These are phyloP conservation scores for Flaveria ramosissima DNA, from an alignment of 129 eudicot genomes.

Conservation along the genomic window DNA sequence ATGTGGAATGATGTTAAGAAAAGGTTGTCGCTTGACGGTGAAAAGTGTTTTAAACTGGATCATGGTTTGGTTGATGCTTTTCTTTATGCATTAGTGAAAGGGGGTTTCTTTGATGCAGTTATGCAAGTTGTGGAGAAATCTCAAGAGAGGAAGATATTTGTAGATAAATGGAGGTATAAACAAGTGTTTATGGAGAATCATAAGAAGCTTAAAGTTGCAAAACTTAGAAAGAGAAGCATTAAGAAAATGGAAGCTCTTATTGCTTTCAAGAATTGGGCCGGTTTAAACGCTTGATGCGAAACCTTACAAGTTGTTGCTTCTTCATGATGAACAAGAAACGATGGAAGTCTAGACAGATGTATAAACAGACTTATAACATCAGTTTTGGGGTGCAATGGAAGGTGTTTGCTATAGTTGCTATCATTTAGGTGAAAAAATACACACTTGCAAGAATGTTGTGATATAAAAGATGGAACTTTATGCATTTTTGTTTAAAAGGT, in stretches of 20 bases:
- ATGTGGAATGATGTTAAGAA: conserved; percentile 91
- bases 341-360: conserved; percentile 17
- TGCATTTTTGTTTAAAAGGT: neutral
- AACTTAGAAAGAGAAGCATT: conserved; percentile 64
- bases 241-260: conserved; percentile 86
- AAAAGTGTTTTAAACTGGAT: conserved; percentile 54
- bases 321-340: neutral
- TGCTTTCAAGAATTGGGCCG: conserved; percentile 96
- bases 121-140: conserved; percentile 93
- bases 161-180: conserved; percentile 95
- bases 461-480: conserved; percentile 3
- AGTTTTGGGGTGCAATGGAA: neutral
- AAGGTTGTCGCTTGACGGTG: conserved; percentile 48
- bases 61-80: conserved; percentile 86
- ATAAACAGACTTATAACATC: neutral
- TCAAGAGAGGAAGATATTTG: conserved; percentile 82
- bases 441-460: conserved; percentile 2
- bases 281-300: conserved; percentile 53
- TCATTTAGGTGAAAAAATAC: neutral
- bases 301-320: neutral
- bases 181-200: conserved; percentile 97
- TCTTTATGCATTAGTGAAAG: conserved; percentile 85
- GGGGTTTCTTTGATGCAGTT: conserved; percentile 93
- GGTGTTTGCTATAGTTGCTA: neutral
- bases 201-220: conserved; percentile 74